A percentile compares a stretch with the other conserved stretches of the same genome.
Conservation (phyloP, 345 rosid species). For the Abelmoschus esculentus region DNA sequence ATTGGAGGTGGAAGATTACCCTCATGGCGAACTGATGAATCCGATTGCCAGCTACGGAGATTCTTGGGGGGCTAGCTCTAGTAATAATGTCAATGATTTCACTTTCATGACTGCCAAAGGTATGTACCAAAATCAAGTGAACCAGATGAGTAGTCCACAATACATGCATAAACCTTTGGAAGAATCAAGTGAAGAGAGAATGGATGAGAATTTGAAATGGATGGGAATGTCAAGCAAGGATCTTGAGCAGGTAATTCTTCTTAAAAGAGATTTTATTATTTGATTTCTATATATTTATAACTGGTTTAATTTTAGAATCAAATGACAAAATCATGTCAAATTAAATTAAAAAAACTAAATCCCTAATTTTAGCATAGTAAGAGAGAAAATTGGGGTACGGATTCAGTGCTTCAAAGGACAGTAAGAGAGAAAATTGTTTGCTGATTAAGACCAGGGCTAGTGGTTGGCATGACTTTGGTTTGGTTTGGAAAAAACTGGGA, state of each 20-base stretch:
- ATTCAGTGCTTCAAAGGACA: background rate
- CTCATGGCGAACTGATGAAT: conserved; percentile 21
- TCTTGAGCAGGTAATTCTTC: conserved; percentile 44
- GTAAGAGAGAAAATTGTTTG: conserved; percentile 7
- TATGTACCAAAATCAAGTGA: background rate
- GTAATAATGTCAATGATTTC: conserved; percentile 34
- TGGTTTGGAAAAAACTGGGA: conserved; percentile 46
- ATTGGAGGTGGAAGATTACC: conserved; percentile 44
- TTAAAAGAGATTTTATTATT: background rate
- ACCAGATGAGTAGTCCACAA: conserved; percentile 31
- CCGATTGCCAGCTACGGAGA: conserved; percentile 14
- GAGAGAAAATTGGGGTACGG: conserved; percentile 8
- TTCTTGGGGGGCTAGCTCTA: conserved; percentile 32
- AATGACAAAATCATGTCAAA: background rate
- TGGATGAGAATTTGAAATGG: conserved; percentile 85
- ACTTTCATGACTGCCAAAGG: conserved; percentile 34
- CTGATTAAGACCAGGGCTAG: conserved; percentile 19
- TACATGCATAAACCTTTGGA: conserved; percentile 27
- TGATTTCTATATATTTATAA: background rate
- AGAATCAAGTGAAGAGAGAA: conserved; percentile 34
- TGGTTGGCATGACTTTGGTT: conserved; percentile 17
- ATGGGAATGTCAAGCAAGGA: conserved; percentile 69
- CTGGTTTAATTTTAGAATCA: too few species aligned
- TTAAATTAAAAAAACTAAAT: background rate
- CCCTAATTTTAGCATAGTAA: background rate